Evolutionary conservation across 345 rosid genomes (phyloP), one percentile per base, ranked within the genome.

Genomic region (Stellera chamaejasme): DNA sequence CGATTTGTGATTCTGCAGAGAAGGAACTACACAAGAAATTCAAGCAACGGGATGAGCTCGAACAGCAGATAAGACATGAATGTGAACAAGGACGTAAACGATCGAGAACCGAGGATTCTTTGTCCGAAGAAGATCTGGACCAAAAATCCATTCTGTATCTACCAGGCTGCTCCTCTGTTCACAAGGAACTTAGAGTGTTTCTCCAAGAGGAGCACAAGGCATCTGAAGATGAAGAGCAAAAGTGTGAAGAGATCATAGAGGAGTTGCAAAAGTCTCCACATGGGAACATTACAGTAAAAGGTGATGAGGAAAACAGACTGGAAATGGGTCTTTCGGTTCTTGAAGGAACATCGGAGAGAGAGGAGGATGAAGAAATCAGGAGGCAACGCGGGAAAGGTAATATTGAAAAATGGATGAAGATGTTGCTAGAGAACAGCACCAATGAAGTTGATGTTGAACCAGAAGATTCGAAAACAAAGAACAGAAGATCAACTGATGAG

Each of bases 371-470:
- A 68, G 90, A 86, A 63, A 80, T 79, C 67, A 75, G 83, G 70
- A 81, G 69, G 73, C 74, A 68, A 57, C 74, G 94, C 2, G 99
- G 99, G 45, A 93, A 84, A 77, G 97, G 87, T 67, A 87, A 94
- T 50, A 80, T 94, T 0, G 99, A 94, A 74, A 85, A 73, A 68
- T 94, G 99, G 99, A 92, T 90, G 13, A 83, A 83, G 55, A 73
- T 94, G 72, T 65, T 94, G 73, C 68, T 90, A 48, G 87, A 87
- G 41, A 74, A 74, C 62, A 74, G 72, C 62, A 50, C 72, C 62
- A 67, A 68, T 53, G 84, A 68, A 25, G 82, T n/a, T n/a, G n/a
- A 74, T 43, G 27, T 44, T 3, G 81, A 79, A 45, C 72, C 62
- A 61, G 39, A 32, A 67, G 61, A 56, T 42, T 46, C 46, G 26